Evolutionary conservation across 805 yeast genomes (phyloP).

Genomic region (Blastobotrys attinorum): DNA sequence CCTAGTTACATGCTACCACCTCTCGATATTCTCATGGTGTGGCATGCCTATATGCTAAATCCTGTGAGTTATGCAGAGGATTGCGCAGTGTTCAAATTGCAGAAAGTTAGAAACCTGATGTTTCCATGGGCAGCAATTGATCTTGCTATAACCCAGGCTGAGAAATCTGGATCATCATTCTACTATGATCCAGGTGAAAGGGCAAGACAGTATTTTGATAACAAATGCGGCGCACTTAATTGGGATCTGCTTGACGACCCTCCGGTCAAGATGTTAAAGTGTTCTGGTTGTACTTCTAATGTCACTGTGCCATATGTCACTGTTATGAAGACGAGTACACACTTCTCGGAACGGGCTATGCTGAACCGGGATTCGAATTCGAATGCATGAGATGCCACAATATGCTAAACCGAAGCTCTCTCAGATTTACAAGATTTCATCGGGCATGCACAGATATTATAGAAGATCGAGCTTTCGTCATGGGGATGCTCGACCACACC

Average conservation of each 20-base stretch:
- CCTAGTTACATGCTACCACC: no score
- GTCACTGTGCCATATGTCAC: not conserved
- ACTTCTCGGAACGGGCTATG: not conserved
- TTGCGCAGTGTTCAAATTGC: slow-evolving; percentile 6
- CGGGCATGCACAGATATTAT: not conserved
- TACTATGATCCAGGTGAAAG: not conserved
- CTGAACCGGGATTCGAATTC: not conserved
- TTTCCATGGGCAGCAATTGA: slow-evolving; percentile 11
- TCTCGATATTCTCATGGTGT: slow-evolving; percentile 20
- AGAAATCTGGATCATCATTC: slow-evolving; percentile 5
- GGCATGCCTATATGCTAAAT: slow-evolving; percentile 20
- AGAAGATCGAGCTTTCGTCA: not conserved
- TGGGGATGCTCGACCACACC: not conserved
- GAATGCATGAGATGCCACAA: not conserved
- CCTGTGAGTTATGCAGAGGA: slow-evolving; percentile 18
- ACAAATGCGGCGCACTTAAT: slow-evolving; percentile 8
- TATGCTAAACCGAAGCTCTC: not conserved
- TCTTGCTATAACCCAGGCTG: not conserved
- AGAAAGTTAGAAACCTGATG: slow-evolving; percentile 2
- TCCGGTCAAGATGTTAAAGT: not conserved
- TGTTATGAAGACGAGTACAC: not conserved
- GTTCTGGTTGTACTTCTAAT: not conserved
- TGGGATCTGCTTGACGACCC: not conserved
- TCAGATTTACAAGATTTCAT: not conserved
- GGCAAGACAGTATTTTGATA: slow-evolving; percentile 1